These are phyloP conservation scores for Salmacisia buchloeana DNA, from an alignment of 1,284 basidiomycete genomes.

Conservation along the genomic window DNA sequence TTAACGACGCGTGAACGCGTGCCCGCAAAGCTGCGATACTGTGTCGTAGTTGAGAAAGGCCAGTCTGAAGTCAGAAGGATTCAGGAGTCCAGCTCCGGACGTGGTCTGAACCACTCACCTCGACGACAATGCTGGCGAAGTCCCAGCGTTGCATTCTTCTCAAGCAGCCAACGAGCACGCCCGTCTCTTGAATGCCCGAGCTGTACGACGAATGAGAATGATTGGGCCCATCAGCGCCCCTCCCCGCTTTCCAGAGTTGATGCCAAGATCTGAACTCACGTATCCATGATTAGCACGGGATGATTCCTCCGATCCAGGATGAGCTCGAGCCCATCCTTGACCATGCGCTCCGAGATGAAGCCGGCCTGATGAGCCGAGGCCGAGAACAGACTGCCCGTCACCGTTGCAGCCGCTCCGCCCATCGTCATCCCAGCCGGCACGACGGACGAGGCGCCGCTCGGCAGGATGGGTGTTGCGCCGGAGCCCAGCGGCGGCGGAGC, in stretches of 20 bases:
- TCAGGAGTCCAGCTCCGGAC: background rate
- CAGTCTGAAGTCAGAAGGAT: background rate
- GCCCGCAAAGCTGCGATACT: constrained; percentile 43
- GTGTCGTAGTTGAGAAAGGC: background rate
- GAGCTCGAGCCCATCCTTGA: constrained; percentile 41
- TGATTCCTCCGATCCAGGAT: constrained; percentile 30
- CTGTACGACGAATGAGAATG: constrained; percentile 7
- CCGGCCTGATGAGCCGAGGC: constrained; percentile 14
- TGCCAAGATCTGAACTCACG: constrained; percentile 2
- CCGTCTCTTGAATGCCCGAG: constrained; percentile 43
- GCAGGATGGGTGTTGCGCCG: no score
- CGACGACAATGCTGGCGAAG: constrained; percentile 43
- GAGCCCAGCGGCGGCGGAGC: no score
- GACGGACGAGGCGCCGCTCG: no score
- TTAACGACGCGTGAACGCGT: constrained; percentile 35
- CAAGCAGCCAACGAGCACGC: constrained; percentile 40
- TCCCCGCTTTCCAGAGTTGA: background rate
- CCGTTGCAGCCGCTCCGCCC: background rate
- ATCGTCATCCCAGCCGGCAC: no score
- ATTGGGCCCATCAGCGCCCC: background rate
- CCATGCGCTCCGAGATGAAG: constrained; percentile 27
- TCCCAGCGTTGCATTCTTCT: constrained; percentile 46
- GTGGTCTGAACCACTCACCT: constrained; percentile 11
- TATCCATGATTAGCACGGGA: constrained; percentile 40
- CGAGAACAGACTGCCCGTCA: background rate